Conservation (phyloP, 495 filamentous ascomycete species). For the Aspergillus olivimuriae region DNA sequence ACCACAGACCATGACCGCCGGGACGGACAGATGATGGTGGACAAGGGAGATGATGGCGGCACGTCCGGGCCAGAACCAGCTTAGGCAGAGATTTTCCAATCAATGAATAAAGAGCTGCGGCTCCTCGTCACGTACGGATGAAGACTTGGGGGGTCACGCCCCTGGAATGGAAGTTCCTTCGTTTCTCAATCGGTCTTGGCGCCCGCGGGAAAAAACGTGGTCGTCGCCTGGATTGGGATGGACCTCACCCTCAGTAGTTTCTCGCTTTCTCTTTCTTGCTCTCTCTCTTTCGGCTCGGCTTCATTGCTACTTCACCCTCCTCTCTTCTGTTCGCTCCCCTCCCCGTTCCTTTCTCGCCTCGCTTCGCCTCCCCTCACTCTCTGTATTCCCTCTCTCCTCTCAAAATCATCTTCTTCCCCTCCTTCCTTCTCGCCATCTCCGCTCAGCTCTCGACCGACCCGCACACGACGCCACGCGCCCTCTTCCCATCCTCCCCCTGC, state of each 20-base stretch:
- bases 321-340: constrained; percentile 3
- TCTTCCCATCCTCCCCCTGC: constrained; percentile 3
- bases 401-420: too few relatives aligned
- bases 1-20: not conserved
- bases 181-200: constrained; percentile 4
- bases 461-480: constrained; percentile 6
- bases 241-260: not conserved
- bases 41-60: not conserved
- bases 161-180: not conserved
- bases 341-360: not conserved
- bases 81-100: constrained; percentile 1
- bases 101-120: constrained; percentile 6
- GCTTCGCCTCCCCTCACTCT: too few relatives aligned
- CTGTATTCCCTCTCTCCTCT: too few relatives aligned
- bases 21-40: not conserved
- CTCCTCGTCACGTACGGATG: not conserved
- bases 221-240: constrained; percentile 3
- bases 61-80: not conserved
- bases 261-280: constrained; percentile 9
- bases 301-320: constrained; percentile 2
- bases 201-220: constrained; percentile 7
- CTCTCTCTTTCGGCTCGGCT: not conserved
- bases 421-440: too few relatives aligned
- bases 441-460: not conserved
- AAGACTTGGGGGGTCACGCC: not conserved